A percentile compares a stretch with the other conserved stretches of the same genome.
Conservation (phyloP, 768 basidiomycete species). For the Naganishia vaughanmartiniae region DNA sequence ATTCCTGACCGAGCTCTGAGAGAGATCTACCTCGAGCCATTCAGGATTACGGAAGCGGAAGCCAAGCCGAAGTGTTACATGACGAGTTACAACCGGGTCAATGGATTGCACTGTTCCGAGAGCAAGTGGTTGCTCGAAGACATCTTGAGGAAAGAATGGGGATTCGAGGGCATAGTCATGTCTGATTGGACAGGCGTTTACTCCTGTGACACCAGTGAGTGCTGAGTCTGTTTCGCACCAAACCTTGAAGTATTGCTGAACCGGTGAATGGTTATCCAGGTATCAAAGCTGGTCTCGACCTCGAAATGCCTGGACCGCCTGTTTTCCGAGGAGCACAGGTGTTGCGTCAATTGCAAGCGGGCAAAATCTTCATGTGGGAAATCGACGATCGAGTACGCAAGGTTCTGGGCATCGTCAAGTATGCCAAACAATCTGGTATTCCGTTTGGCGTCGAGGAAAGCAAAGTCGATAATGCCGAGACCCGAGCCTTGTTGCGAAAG, state of each 20-base stretch:
- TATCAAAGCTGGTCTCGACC: constrained; percentile 64
- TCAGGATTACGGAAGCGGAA: constrained; percentile 63
- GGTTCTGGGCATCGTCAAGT: constrained; percentile 58
- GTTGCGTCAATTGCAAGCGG: constrained; percentile 38
- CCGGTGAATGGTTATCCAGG: not conserved
- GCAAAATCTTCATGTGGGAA: constrained; percentile 54
- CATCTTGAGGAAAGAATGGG: constrained; percentile 67
- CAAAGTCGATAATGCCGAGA: constrained; percentile 42
- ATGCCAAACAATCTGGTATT: constrained; percentile 59
- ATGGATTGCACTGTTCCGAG: constrained; percentile 64
- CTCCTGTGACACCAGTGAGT: constrained; percentile 53
- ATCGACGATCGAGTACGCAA: constrained; percentile 39
- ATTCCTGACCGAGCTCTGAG: constrained; percentile 66
- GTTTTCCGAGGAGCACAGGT: constrained; percentile 36
- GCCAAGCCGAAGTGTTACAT: constrained; percentile 48
- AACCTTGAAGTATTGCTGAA: not conserved
- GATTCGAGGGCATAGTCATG: constrained; percentile 62
- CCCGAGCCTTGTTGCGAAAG: constrained; percentile 60
- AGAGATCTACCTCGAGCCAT: constrained; percentile 64
- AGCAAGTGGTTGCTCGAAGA: constrained; percentile 57
- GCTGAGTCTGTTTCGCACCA: not conserved
- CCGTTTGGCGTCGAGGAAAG: constrained; percentile 60
- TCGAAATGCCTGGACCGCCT: constrained; percentile 52
- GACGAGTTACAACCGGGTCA: constrained; percentile 62
- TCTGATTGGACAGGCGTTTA: constrained; percentile 79